These are phyloP conservation scores for Corynascus novoguineensis DNA, from an alignment of 495 filamentous ascomycete species.

Conservation along the genomic window DNA sequence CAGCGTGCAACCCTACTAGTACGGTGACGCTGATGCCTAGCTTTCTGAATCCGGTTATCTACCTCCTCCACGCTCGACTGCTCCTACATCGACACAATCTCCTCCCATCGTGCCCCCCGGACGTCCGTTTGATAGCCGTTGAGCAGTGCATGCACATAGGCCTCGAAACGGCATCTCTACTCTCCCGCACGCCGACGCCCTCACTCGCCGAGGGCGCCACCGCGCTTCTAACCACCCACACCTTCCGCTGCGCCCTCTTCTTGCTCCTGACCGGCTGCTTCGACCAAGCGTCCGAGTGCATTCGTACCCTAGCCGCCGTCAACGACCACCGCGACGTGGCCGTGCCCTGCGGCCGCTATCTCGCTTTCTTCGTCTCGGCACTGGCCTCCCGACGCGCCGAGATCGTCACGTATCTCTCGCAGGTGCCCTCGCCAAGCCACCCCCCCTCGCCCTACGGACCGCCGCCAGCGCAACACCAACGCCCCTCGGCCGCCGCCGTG, in stretches of 20 bases:
- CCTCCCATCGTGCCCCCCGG: constrained; percentile 59
- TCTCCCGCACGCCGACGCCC: constrained; percentile 54
- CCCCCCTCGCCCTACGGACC: constrained; percentile 16
- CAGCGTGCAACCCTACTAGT: constrained; percentile 59
- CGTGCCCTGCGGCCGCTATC: constrained; percentile 71
- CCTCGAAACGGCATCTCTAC: constrained; percentile 68
- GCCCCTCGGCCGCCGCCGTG: constrained; percentile 22
- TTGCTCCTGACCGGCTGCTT: constrained; percentile 69
- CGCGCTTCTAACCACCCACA: constrained; percentile 64
- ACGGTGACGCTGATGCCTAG: constrained; percentile 64
- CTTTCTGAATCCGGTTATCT: constrained; percentile 63
- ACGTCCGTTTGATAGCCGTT: constrained; percentile 62
- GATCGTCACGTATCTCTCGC: constrained; percentile 32
- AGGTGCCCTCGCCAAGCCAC: constrained; percentile 9
- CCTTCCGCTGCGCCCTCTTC: constrained; percentile 85
- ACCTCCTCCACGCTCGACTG: constrained; percentile 77
- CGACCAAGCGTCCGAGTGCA: constrained; percentile 63
- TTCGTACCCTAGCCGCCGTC: constrained; percentile 63
- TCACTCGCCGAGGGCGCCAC: constrained; percentile 41
- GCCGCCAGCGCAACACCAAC: constrained; percentile 17
- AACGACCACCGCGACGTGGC: constrained; percentile 66
- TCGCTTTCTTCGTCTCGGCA: constrained; percentile 73
- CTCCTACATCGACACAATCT: constrained; percentile 91
- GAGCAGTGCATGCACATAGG: constrained; percentile 71
- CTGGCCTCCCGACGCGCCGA: constrained; percentile 56